These are phyloP conservation scores for Penicillium chermesinum DNA, from an alignment of 495 filamentous ascomycete genomes.

Conservation along the genomic window DNA sequence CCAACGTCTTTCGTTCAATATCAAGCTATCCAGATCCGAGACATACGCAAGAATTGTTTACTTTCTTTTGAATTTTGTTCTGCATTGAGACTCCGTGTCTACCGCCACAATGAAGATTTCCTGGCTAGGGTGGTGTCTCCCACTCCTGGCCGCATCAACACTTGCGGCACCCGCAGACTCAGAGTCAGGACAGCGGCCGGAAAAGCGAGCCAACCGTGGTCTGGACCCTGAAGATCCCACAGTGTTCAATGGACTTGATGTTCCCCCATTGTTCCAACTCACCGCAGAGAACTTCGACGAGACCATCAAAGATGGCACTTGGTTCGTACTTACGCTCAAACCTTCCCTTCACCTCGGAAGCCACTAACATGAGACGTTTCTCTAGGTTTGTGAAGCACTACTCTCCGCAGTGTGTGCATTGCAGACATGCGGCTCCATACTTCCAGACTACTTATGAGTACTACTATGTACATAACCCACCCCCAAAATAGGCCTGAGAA, in stretches of 20 bases:
- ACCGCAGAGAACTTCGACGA: conserved; percentile 51
- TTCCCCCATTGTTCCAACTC: conserved; percentile 68
- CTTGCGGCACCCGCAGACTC: conserved; percentile 28
- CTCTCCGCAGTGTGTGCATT: conserved; percentile 76
- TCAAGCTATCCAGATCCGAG: conserved; percentile 8
- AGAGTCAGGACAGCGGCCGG: conserved; percentile 17
- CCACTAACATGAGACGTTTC: conserved; percentile 14
- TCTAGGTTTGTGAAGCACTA: conserved; percentile 70
- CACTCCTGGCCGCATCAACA: conserved; percentile 34
- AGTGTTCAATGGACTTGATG: conserved; percentile 73
- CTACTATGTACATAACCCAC: conserved; percentile 60
- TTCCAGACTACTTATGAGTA: conserved; percentile 95
- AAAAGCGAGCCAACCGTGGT: conserved; percentile 23
- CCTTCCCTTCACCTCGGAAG: not conserved
- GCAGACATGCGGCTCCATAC: conserved; percentile 69
- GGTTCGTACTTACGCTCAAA: conserved; percentile 32
- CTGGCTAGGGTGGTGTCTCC: conserved; percentile 39
- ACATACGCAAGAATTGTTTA: conserved; percentile 1
- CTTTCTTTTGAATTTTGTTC: conserved; percentile 7
- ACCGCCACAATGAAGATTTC: conserved; percentile 36
- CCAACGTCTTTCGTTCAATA: conserved; percentile 20
- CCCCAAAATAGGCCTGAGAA: not conserved
- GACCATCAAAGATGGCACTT: conserved; percentile 58
- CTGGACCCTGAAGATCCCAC: conserved; percentile 38
- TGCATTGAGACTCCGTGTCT: conserved; percentile 15